A percentile compares a stretch with the other conserved stretches of the same genome.
Conservation (phyloP, 148 eudicot species). For the Diospyros kaki region DNA sequence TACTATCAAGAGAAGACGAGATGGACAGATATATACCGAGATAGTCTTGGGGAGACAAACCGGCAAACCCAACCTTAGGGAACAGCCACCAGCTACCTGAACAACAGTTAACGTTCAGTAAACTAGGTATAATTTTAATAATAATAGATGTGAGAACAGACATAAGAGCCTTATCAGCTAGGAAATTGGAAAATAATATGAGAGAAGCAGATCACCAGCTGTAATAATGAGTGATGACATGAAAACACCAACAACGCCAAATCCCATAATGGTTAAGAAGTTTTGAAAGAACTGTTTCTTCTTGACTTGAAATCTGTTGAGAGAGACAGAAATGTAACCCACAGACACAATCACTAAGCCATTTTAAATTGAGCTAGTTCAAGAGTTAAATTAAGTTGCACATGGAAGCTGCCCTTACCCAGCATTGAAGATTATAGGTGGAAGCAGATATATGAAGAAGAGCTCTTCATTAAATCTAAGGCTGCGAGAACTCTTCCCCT, state of each 20-base stretch:
- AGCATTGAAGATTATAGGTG: slow-evolving; percentile 35
- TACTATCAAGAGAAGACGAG: not conserved
- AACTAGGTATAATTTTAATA: not conserved
- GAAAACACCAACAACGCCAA: slow-evolving; percentile 67
- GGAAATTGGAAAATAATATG: not conserved
- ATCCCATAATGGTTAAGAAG: no score
- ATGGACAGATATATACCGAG: slow-evolving; percentile 45
- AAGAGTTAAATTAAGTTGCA: not conserved
- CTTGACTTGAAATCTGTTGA: slow-evolving; percentile 53
- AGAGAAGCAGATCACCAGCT: slow-evolving; percentile 40
- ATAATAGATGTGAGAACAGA: not conserved
- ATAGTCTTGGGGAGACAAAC: slow-evolving; percentile 62
- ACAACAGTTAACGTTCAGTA: slow-evolving; percentile 13
- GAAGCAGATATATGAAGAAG: slow-evolving; percentile 93
- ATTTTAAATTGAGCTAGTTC: not conserved
- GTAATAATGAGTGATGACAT: slow-evolving; percentile 26
- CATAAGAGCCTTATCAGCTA: not conserved
- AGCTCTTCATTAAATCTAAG: slow-evolving; percentile 76
- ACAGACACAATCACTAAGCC: not conserved
- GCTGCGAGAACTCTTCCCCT: slow-evolving; percentile 78
- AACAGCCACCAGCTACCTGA: slow-evolving; percentile 86
- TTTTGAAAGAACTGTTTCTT: no score
- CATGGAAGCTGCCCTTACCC: slow-evolving; percentile 33
- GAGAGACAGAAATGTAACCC: not conserved
- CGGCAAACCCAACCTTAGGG: slow-evolving; percentile 59